Base-by-base conservation (phyloP, 1,284 basidiomycete genomes). In the Leccinum pachyderme region DNA sequence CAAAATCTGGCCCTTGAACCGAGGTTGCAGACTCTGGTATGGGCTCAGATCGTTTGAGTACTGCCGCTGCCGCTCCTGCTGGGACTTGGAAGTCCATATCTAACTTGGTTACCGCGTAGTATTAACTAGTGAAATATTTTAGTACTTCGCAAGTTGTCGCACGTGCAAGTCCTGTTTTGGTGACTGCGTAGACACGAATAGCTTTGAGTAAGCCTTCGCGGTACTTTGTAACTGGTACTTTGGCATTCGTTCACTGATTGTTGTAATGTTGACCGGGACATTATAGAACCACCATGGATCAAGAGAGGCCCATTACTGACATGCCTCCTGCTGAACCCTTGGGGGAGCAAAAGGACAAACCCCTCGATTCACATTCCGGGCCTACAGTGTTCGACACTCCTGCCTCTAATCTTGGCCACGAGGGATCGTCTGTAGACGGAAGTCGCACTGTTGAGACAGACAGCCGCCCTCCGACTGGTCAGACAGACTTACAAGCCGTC, bases 1-100 rank as follows among this genome's bases (percentile, higher is more conserved):
- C 90, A 64, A 98, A 91, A 73, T 96, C 83, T 4, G 97, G 97
- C 0, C 96, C 96, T 67, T 84, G 75, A 27, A 98, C 91, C 29
- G 91, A 79, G 8, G 91, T 74, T 0, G 90, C 84, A 51, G 83
- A 75, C 6, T 80, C 77, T 7, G 91, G 82, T n/a, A 95, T 72
- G 5, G 89, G 86, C 46, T 89, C 89, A 2, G 93, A 96, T 13
- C 81, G 86, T 64, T 84, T 82, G 27, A 95, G 74, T 25, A 95
- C 84, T 24, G 89, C 89, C 15, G 86, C 83, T 41, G 89, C 82
- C 24, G 84, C 87, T 35, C 65, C 78, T 33, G 70, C 58, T 3
- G 87, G 88, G n/a, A 85, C 67, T 28, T 59, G 59, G 12, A 72
- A 55, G 47, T 62, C 57, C 67, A 72, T 71, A 45, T 31, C 35